Evolutionary conservation across 73 alveolate genomes (phyloP), one percentile per base, ranked within the genome.

Genomic region (Paramecium tetraurelia): DNA sequence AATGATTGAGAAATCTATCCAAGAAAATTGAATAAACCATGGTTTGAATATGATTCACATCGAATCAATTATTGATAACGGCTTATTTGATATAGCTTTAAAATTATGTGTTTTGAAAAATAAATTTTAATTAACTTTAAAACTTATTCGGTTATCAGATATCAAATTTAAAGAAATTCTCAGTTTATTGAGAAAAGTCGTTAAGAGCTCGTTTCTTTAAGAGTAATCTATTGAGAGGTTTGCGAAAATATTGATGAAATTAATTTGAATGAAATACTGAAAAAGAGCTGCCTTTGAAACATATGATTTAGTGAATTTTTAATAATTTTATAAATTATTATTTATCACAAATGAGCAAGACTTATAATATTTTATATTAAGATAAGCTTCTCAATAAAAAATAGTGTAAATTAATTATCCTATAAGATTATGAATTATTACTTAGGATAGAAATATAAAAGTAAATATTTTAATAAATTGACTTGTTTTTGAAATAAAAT

Each of bases 291-390:
- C 94, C 77, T 59, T 71, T 29, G 92, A 94, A 72, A 92, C 86
- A 53, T 95, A 94, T 92, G 97, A 97, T 9, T 86, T 85, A 84
- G 92, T 95, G 40, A 94, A 92, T 76, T 86, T 92, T 75, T 97
- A 95, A 59, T 97, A 94, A 57, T 95, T 95, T 92, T 89, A 84
- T 86, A 90, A 94, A 38, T 94, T 95, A 86, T 94, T 29, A 95
- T 96, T 44, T 80, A 44, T 80, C 9, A 80, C 44, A 41, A 75
- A 38, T 38, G 59, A 75, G 22, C 22, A 14, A 1, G 41, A 68
- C 22, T 59, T 68, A 5, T 14, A 14, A 31, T 0, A 20, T n/a
- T 53, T 14, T 12, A 12, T 48, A 48, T 14, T 48, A 48, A 12
- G 18, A 48, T 12, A 14, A 48, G 18, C 16, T 14, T 48, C 12